A percentile compares a stretch with the other conserved stretches of the same genome.
Evolutionary conservation across 768 basidiomycete species (phyloP).

Genomic region (Lactifluus rugatus): DNA sequence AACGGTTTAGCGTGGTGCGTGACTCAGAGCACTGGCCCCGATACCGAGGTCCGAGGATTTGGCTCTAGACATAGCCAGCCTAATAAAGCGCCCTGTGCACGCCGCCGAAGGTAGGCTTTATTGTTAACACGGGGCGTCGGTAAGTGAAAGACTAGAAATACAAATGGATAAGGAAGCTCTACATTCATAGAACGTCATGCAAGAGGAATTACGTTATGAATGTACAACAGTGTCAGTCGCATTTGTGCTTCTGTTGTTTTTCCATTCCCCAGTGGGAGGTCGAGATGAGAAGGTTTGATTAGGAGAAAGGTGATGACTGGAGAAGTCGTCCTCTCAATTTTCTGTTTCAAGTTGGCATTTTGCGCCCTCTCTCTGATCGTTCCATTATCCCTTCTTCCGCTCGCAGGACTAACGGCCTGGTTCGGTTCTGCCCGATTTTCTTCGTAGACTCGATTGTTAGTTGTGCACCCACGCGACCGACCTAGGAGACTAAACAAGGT

Average conservation of each 20-base stretch:
- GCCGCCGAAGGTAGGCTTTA: too few relatives aligned
- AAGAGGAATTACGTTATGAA: not conserved
- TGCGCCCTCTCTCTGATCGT: not conserved
- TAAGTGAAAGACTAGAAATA: not conserved
- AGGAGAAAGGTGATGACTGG: not conserved
- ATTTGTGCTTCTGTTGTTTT: not conserved
- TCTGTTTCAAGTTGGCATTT: slow-evolving; percentile 15
- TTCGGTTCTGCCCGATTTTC: not conserved
- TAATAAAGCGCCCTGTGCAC: too few relatives aligned
- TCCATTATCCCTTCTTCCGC: too few relatives aligned
- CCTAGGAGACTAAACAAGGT: not conserved
- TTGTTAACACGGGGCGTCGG: too few relatives aligned
- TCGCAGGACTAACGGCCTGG: not conserved
- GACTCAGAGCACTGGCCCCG: slow-evolving; percentile 1
- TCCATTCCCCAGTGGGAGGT: not conserved
- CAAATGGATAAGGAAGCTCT: slow-evolving; percentile 1
- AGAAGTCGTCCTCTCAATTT: not conserved
- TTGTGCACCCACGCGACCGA: not conserved
- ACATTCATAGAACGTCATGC: not conserved
- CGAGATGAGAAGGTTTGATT: slow-evolving; percentile 13
- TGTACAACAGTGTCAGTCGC: not conserved
- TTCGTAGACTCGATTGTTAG: not conserved
- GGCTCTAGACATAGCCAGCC: not conserved
- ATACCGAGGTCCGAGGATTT: not conserved
- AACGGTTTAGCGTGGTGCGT: not conserved